Evolutionary conservation across 164 flowering plant genomes (phyloP).

Genomic region (Aristolochia fimbriata): DNA sequence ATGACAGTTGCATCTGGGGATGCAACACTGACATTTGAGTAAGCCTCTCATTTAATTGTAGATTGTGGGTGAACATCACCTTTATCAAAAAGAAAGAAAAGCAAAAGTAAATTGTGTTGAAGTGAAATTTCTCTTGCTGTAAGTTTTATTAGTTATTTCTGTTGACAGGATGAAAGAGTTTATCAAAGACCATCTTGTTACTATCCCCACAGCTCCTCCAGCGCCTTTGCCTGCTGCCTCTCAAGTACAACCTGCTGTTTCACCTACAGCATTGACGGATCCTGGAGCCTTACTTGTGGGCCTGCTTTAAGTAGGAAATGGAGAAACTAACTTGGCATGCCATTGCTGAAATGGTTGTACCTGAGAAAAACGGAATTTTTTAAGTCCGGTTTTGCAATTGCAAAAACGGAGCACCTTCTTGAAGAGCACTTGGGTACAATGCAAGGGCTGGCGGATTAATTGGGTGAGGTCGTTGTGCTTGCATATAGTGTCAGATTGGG

Average conservation of each 20-base stretch:
- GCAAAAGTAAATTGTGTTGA: too few species aligned
- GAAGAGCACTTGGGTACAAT: constrained; percentile 18
- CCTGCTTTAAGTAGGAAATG: constrained; percentile 40
- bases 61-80: background rate
- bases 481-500: constrained; percentile 13
- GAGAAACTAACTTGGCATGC: constrained; percentile 13
- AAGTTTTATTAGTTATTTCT: background rate
- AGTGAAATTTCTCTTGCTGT: background rate
- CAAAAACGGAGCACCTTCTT: constrained; percentile 12
- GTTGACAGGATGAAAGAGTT: constrained; percentile 78
- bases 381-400: constrained; percentile 18
- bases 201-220: constrained; percentile 37
- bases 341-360: constrained; percentile 30
- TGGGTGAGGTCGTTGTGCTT: constrained; percentile 25
- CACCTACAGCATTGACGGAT: constrained; percentile 36
- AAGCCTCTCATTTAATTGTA: constrained; percentile 14
- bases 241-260: constrained; percentile 30
- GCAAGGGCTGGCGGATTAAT: constrained; percentile 58
- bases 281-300: constrained; percentile 93
- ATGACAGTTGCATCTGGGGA: constrained; percentile 95
- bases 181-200: constrained; percentile 75
- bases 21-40: constrained; percentile 83
- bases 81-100: too few species aligned
- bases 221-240: constrained; percentile 36
- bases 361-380: constrained; percentile 19